phyloP scores from a whole-genome alignment of 768 basidiomycete species.

The Hypholoma fasciculare region DNA sequence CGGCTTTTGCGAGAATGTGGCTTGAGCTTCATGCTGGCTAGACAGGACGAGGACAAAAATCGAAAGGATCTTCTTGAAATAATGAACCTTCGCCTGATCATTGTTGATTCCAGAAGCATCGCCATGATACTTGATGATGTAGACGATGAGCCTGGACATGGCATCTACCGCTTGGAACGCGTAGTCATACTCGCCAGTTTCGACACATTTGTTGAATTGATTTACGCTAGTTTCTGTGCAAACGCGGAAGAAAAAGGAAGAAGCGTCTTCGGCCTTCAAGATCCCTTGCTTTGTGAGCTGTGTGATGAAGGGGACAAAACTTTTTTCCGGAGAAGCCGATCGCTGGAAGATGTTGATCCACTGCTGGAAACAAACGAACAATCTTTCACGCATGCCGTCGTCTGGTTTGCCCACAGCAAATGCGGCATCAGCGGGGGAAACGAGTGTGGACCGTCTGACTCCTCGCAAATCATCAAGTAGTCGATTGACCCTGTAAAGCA shows the following conservation, averaged over 20 bases:
- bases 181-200: constrained; percentile 69
- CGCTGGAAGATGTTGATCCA: constrained; percentile 96
- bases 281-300: constrained; percentile 96
- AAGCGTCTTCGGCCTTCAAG: constrained; percentile 92
- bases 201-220: constrained; percentile 76
- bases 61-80: constrained; percentile 94
- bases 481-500: constrained; percentile 51
- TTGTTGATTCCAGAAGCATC: constrained; percentile 92
- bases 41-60: constrained; percentile 96
- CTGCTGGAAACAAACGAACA: constrained; percentile 85
- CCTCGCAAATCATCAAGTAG: constrained; percentile 85
- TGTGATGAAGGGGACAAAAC: constrained; percentile 96
- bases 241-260: constrained; percentile 97
- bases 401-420: constrained; percentile 52
- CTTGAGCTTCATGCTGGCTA: constrained; percentile 93
- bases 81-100: constrained; percentile 94
- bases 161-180: constrained; percentile 95
- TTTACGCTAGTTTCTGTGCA: constrained; percentile 94
- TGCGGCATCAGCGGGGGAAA: constrained; percentile 18
- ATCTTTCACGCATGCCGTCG: constrained; percentile 72
- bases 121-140: constrained; percentile 99
- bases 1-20: constrained; percentile 92
- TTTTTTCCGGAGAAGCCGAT: constrained; percentile 88
- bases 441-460: constrained; percentile 48
- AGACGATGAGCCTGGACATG: constrained; percentile 90